Evolutionary conservation across 75 land plant genomes (phyloP), one percentile per base, ranked within the genome.

Genomic region (Larix kaempferi): DNA sequence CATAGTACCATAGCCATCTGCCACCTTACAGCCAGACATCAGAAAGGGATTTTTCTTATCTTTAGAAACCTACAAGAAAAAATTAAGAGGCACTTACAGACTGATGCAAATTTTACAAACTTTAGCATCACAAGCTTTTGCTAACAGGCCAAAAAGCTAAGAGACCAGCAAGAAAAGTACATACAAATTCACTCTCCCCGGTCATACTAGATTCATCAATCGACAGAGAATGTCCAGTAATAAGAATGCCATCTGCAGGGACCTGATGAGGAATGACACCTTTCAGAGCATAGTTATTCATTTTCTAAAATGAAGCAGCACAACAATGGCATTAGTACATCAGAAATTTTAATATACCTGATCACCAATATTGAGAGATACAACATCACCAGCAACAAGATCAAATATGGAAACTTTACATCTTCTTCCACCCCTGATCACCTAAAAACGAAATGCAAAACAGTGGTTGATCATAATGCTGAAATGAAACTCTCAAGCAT

Each of bases 151-250:
- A 74, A 54, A 11, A 57, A 27, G 56, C 1, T 39, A 19, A 78
- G 69, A 8, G n/a, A 76, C 22, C 16, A 13, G 26, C 49, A 76
- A 26, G 21, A 62, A 62, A 60, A 65, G 19, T 76, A 58, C 88
- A 86, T 77, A 92, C 92, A 71, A 83, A 81, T 59, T 93, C 82
- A 85, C 84, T 85, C 75, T 93, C 95, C 52, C 95, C 93, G n/a
- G 93, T 93, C 95, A 93, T 89, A 76, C 93, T 93, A 16, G 93
- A 91, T 83, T 93, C 95, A 82, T 93, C 95, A 71, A 91, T 78
- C 19, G 85, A 62, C 76, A 93, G 86, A 66, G 95, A 93, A 65
- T 89, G 88, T 25, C 93, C 93, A 78, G 62, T 52, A 49, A 93
- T 85, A 1, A 93, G 63, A 29, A 93, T 69, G 25, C 95, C 95